phyloP scores from a whole-genome alignment of 345 rosid species.

The Leavenworthia alabamica region DNA sequence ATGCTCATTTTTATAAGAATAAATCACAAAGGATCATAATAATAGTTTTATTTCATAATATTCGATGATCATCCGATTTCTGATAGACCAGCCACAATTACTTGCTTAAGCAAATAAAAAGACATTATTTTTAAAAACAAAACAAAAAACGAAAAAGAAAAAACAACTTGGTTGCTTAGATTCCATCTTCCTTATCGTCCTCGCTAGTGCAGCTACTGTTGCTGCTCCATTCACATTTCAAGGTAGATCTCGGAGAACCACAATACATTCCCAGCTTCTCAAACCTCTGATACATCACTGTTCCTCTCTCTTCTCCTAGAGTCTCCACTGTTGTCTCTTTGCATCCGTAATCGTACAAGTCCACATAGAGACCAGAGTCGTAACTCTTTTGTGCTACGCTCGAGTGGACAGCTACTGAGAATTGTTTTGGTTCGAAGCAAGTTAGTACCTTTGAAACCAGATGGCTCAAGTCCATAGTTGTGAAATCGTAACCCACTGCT shows the following conservation, averaged over 20 bases:
- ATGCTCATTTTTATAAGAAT: neutral
- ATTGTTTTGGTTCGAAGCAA: slow-evolving; percentile 54
- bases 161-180: neutral
- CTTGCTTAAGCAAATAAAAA: neutral
- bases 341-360: slow-evolving; percentile 41
- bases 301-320: slow-evolving; percentile 39
- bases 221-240: slow-evolving; percentile 33
- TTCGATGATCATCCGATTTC: slow-evolving; percentile 2
- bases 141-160: neutral
- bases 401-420: slow-evolving; percentile 45
- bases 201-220: slow-evolving; percentile 29
- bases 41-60: neutral
- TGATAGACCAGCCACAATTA: neutral
- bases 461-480: slow-evolving; percentile 27
- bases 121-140: neutral
- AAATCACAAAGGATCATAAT: neutral
- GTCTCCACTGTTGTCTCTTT: slow-evolving; percentile 38
- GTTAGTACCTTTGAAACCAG: slow-evolving; percentile 42
- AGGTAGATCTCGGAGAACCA: slow-evolving; percentile 26
- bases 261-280: slow-evolving; percentile 21
- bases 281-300: slow-evolving; percentile 26
- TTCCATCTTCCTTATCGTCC: slow-evolving; percentile 32
- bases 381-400: slow-evolving; percentile 21
- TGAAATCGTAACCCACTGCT: slow-evolving; percentile 47
- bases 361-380: slow-evolving; percentile 34